phyloP scores from a whole-genome alignment of 306 rosid genomes.

The Hylodesmum podocarpum region DNA sequence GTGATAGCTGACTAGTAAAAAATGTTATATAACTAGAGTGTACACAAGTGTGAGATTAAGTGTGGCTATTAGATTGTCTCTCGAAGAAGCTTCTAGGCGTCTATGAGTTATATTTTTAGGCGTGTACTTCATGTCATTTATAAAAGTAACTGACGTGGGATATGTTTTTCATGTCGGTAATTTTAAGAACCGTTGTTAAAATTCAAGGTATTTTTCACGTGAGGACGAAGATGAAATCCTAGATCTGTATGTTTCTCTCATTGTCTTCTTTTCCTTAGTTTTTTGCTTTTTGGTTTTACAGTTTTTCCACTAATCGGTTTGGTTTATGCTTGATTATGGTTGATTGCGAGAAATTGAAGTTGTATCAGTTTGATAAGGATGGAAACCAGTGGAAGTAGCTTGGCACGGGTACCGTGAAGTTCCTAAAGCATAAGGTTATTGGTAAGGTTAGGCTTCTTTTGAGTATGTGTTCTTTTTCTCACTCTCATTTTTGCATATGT shows the following conservation, averaged over 20 bases:
- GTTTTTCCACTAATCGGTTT: not conserved
- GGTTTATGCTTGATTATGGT: not conserved
- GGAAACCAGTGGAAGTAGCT: slow-evolving; percentile 98
- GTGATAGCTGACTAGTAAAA: too few relatives aligned
- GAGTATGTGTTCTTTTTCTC: slow-evolving; percentile 47
- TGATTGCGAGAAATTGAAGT: slow-evolving; percentile 71
- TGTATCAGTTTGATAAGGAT: slow-evolving; percentile 86
- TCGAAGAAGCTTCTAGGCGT: too few relatives aligned
- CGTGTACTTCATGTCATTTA: too few relatives aligned
- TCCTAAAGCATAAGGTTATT: slow-evolving; percentile 70
- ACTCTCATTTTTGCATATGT: not conserved
- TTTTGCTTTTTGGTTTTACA: not conserved
- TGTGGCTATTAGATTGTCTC: too few relatives aligned
- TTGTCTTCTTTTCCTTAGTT: not conserved
- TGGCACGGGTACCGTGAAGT: slow-evolving; percentile 88
- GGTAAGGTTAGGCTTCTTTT: slow-evolving; percentile 91
- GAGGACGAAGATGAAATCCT: slow-evolving; percentile 78
- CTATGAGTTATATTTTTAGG: too few relatives aligned
- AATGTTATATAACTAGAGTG: too few relatives aligned
- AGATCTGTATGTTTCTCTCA: slow-evolving; percentile 61
- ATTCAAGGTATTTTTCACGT: too few relatives aligned
- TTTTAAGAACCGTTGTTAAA: too few relatives aligned
- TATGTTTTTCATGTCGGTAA: too few relatives aligned
- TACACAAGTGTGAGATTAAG: too few relatives aligned
- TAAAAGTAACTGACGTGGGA: too few relatives aligned